Evolutionary conservation across 495 filamentous ascomycete genomes (phyloP).

Genomic region (Trichoderma erinaceum): DNA sequence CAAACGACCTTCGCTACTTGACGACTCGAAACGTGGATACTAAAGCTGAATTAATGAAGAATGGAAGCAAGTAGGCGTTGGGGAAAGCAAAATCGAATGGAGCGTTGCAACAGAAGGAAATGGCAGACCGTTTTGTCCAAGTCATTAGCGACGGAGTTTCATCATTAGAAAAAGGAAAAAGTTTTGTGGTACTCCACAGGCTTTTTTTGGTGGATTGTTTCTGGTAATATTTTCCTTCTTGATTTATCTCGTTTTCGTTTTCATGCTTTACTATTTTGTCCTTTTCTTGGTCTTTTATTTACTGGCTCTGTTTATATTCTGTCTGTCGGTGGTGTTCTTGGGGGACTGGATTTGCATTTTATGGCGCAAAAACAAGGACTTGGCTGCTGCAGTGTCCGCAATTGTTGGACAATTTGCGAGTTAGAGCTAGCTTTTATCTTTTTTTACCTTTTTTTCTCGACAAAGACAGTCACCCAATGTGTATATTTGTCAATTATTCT

Average conservation of each 20-base stretch:
- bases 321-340: neutral
- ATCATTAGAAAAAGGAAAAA: neutral
- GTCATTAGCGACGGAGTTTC: slow-evolving; percentile 12
- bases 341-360: neutral
- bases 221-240: neutral
- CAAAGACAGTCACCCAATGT: neutral
- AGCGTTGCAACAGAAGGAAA: neutral
- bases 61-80: too few relatives aligned
- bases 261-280: neutral
- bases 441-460: neutral
- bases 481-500: neutral
- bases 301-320: neutral
- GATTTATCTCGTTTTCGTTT: neutral
- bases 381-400: neutral
- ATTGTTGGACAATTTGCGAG: neutral
- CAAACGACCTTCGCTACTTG: too few relatives aligned
- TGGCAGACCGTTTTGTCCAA: neutral
- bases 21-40: too few relatives aligned
- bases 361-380: slow-evolving; percentile 2
- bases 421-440: neutral
- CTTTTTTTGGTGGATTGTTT: neutral
- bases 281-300: neutral
- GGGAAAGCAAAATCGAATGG: too few relatives aligned
- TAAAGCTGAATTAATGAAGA: too few relatives aligned
- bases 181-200: neutral